phyloP scores from a whole-genome alignment of 805 yeast species.

The Myxozyma mucilagina region DNA sequence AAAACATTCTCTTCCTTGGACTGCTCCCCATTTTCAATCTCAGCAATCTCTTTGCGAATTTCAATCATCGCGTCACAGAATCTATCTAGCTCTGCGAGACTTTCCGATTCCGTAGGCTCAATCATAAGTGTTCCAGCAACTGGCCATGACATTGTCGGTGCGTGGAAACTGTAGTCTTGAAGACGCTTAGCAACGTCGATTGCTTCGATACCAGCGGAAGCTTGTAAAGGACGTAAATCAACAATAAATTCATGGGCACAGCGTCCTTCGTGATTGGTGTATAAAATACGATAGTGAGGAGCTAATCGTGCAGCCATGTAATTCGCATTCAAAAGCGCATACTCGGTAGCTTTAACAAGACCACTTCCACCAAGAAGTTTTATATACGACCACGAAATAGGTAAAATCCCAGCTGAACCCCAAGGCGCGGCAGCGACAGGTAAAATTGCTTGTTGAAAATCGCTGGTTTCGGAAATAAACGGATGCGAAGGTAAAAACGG shows the following conservation, averaged over 20 bases:
- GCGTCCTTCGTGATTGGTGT: constrained; percentile 63
- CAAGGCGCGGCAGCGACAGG: constrained; percentile 92
- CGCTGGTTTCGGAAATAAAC: constrained; percentile 53
- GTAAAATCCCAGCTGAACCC: constrained; percentile 91
- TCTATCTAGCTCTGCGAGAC: constrained; percentile 82
- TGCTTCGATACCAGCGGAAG: constrained; percentile 76
- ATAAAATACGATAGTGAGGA: constrained; percentile 72
- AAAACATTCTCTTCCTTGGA: constrained; percentile 61
- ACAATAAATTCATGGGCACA: constrained; percentile 97
- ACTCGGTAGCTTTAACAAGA: constrained; percentile 79
- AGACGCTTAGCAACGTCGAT: constrained; percentile 95
- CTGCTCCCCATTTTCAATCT: constrained; percentile 63
- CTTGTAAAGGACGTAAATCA: constrained; percentile 83
- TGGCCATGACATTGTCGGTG: constrained; percentile 99
- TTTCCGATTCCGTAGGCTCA: constrained; percentile 97
- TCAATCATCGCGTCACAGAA: constrained; percentile 84
- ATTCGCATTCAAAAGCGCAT: constrained; percentile 94
- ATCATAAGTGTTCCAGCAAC: constrained; percentile 97
- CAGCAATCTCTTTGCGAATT: constrained; percentile 79
- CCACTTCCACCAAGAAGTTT: constrained; percentile 88
- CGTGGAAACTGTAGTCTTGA: constrained; percentile 98
- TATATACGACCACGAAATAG: constrained; percentile 92
- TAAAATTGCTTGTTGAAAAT: constrained; percentile 51
- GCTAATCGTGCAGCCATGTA: constrained; percentile 84
- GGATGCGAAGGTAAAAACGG: constrained; percentile 83